Evolutionary conservation across 257 asterid species (phyloP).

Genomic region (Misopates orontium): DNA sequence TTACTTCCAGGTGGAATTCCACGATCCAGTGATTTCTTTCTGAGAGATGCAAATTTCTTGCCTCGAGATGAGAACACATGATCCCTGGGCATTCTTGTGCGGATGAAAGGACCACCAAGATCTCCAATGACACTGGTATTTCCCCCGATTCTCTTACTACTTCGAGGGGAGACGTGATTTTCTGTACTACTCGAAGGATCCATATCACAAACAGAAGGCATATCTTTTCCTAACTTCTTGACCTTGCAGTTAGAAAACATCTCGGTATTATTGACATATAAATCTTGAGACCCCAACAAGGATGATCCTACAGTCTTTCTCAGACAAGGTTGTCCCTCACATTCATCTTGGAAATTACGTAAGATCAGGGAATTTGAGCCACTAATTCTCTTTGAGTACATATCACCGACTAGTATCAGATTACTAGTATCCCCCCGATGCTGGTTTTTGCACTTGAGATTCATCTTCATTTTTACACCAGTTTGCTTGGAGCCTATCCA

Average conservation of each 20-base stretch:
- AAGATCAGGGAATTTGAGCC: conserved; percentile 29
- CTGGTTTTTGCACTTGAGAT: conserved; percentile 39
- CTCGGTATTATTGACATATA: conserved; percentile 35
- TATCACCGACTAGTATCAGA: conserved; percentile 31
- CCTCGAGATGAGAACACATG: no score
- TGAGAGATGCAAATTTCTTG: no score
- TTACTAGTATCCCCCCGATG: conserved; percentile 28
- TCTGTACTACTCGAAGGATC: no score
- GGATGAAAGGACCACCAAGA: no score
- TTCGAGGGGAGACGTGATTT: background rate
- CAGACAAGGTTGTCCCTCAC: conserved; percentile 33
- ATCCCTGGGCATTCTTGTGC: conserved; percentile 31
- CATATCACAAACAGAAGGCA: no score
- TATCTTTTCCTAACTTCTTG: no score
- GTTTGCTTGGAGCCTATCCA: conserved; percentile 77
- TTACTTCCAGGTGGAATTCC: conserved; percentile 38
- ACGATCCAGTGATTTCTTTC: conserved; percentile 36
- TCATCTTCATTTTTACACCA: conserved; percentile 49
- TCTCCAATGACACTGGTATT: no score
- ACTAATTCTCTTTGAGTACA: conserved; percentile 33
- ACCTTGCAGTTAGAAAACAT: no score
- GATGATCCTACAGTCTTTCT: conserved; percentile 40
- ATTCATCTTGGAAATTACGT: conserved; percentile 34
- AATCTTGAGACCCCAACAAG: conserved; percentile 30
- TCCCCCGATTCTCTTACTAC: background rate